Percentiles rank a stretch among this genome's conserved stretches.
Evolutionary conservation across 2,329 filamentous ascomycete species (phyloP).

Genomic region (Fusarium sp.): DNA sequence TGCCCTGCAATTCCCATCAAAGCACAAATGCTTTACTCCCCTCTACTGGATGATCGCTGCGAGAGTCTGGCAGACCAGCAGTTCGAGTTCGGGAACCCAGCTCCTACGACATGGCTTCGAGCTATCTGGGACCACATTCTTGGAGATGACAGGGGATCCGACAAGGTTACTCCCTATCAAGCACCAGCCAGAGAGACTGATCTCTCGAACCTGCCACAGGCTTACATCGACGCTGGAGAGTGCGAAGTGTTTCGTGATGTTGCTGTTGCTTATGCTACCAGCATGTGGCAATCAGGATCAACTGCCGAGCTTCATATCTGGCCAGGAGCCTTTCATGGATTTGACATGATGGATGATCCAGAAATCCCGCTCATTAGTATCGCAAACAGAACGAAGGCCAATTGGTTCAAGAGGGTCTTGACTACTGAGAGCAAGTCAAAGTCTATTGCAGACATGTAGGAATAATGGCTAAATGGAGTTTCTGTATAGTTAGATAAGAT

Average conservation of each 20-base stretch:
- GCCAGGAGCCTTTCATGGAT: slow-evolving; percentile 7
- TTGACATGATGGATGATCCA: slow-evolving; percentile 13
- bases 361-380: not conserved
- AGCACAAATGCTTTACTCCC: slow-evolving; percentile 12
- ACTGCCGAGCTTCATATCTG: slow-evolving; percentile 12
- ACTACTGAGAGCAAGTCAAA: not conserved
- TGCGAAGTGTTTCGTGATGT: slow-evolving; percentile 12
- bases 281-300: slow-evolving; percentile 4
- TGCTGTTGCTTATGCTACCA: not conserved
- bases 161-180: not conserved
- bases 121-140: slow-evolving; percentile 14
- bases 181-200: not conserved
- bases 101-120: slow-evolving; percentile 2
- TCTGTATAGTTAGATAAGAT: not conserved
- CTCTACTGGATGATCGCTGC: slow-evolving; percentile 7
- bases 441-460: not conserved
- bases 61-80: slow-evolving; percentile 8
- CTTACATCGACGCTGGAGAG: slow-evolving; percentile 8
- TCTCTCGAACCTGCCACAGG: not conserved
- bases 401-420: slow-evolving; percentile 5
- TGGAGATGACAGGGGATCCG: not conserved
- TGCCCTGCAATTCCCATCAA: not conserved
- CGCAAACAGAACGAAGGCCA: not conserved
- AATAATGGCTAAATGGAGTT: not conserved
- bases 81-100: slow-evolving; percentile 10